Evolutionary conservation across 139 green algal genomes (phyloP).

Genomic region (Asterochloris erici): DNA sequence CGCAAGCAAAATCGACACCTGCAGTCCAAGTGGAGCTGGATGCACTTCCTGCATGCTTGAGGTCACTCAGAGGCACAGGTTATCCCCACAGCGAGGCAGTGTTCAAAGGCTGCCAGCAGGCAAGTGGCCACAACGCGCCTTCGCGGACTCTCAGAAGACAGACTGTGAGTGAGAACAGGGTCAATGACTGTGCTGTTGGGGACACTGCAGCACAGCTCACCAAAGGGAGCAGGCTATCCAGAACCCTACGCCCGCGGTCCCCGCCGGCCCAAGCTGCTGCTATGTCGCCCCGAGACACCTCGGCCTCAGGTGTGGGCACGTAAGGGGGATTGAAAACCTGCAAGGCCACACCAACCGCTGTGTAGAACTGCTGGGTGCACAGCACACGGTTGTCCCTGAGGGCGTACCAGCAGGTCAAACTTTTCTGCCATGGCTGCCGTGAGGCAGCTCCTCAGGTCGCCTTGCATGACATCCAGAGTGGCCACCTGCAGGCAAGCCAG

Average conservation of each 20-base stretch:
- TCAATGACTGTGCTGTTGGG: too few species aligned
- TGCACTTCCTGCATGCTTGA: too few species aligned
- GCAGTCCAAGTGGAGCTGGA: neutral
- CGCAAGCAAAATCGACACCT: constrained; percentile 56
- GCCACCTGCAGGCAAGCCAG: constrained; percentile 1
- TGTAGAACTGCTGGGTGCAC: neutral
- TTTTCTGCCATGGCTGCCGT: neutral
- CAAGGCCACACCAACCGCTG: neutral
- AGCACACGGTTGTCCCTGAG: neutral
- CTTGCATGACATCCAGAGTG: constrained; percentile 9
- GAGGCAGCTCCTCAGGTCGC: constrained; percentile 3
- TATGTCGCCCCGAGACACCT: constrained; percentile 66
- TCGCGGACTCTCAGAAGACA: too few species aligned
- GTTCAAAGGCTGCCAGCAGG: too few species aligned
- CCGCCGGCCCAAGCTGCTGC: constrained; percentile 87
- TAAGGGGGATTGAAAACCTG: constrained; percentile 98
- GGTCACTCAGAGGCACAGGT: too few species aligned
- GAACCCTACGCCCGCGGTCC: constrained; percentile 62
- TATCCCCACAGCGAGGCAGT: neutral
- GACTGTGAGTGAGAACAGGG: too few species aligned
- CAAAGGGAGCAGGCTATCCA: constrained; percentile 76
- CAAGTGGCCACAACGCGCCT: too few species aligned
- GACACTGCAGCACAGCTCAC: constrained; percentile 20
- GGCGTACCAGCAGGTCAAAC: constrained; percentile 21
- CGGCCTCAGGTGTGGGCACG: constrained; percentile 90